phyloP scores from a whole-genome alignment of 768 basidiomycete genomes.

The Russula earlei region DNA sequence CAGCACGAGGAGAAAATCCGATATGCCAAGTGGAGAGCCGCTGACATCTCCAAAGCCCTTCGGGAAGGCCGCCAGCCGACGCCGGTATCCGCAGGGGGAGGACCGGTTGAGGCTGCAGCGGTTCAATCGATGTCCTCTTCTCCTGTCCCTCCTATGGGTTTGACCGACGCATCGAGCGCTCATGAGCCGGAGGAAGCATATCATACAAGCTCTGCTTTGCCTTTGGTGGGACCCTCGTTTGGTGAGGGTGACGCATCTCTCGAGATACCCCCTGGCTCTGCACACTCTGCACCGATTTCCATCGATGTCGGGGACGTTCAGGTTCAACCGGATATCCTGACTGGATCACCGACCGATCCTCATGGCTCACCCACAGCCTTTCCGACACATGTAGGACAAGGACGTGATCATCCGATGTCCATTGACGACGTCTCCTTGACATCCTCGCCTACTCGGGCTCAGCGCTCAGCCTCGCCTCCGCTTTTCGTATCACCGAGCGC shows the following conservation, averaged over 20 bases:
- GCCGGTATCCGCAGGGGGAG: slow-evolving; percentile 60
- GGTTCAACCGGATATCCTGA: background rate
- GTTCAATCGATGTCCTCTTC: slow-evolving; percentile 17
- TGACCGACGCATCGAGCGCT: background rate
- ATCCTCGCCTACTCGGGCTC: background rate
- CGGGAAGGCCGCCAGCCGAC: slow-evolving; percentile 84
- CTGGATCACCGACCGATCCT: background rate
- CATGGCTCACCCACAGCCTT: background rate
- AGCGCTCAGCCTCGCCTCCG: slow-evolving; percentile 13
- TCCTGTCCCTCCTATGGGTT: slow-evolving; percentile 22
- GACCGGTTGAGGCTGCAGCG: slow-evolving; percentile 23
- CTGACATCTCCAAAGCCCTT: slow-evolving; percentile 88
- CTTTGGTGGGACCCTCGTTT: background rate
- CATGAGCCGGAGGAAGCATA: background rate
- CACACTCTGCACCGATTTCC: slow-evolving; percentile 12
- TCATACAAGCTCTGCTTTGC: background rate
- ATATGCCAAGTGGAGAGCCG: slow-evolving; percentile 97
- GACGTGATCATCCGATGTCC: background rate
- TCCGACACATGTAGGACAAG: background rate
- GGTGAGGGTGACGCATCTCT: background rate
- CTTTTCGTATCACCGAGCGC: slow-evolving; percentile 13
- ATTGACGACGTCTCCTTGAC: background rate
- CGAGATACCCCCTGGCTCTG: slow-evolving; percentile 2
- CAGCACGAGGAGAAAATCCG: slow-evolving; percentile 82
- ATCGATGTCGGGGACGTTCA: background rate